A percentile compares a stretch with the other conserved stretches of the same genome.
Evolutionary conservation across 2,329 filamentous ascomycete genomes (phyloP).

Genomic region (Aspergillus niger): DNA sequence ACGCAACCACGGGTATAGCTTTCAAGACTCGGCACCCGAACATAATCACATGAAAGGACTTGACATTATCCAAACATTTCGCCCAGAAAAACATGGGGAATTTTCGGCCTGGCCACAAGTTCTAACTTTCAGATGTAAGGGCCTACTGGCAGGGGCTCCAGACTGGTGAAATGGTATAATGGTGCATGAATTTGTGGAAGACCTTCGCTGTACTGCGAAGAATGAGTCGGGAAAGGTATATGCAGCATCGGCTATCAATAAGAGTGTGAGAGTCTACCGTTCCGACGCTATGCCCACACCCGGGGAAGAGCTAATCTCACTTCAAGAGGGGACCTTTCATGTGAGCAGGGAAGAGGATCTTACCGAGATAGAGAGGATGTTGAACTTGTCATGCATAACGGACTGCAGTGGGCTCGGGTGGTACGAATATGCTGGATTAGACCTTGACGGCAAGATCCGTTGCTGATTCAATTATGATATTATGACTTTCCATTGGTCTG

Average conservation of each 20-base stretch:
- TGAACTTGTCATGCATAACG: slow-evolving; percentile 6
- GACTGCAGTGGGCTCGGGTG: neutral
- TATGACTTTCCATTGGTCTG: neutral
- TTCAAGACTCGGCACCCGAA: too few relatives aligned
- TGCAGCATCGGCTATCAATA: slow-evolving; percentile 2
- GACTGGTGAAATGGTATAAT: neutral
- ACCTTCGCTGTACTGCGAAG: neutral
- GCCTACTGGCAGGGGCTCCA: neutral
- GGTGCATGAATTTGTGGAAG: neutral
- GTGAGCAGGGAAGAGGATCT: neutral
- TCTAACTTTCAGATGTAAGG: neutral
- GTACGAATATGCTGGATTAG: too few relatives aligned
- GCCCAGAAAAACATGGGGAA: too few relatives aligned
- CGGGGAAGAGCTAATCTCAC: neutral
- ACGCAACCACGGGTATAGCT: too few relatives aligned
- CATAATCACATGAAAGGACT: too few relatives aligned
- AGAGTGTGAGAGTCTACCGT: slow-evolving; percentile 2
- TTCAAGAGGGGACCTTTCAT: slow-evolving; percentile 1
- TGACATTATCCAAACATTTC: too few relatives aligned
- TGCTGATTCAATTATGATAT: neutral
- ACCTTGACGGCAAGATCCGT: too few relatives aligned
- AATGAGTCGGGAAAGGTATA: neutral
- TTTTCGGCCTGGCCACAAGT: neutral
- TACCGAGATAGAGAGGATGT: neutral
- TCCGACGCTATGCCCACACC: neutral